Evolutionary conservation across 805 yeast species (phyloP), one percentile per base, ranked within the genome.

Genomic region (Saturnispora sekii): DNA sequence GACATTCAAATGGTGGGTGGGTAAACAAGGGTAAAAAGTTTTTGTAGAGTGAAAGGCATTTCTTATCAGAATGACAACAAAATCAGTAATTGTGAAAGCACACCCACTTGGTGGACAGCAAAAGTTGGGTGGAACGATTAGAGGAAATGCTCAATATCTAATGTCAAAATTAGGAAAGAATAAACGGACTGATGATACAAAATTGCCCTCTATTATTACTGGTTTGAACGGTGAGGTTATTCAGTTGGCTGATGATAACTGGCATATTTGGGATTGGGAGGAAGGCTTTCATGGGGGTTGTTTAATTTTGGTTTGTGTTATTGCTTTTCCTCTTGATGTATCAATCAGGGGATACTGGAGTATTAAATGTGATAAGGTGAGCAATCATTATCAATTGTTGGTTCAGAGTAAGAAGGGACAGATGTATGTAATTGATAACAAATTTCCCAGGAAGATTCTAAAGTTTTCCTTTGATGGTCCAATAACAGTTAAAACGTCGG

Each of bases 201-300:
- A 9, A 37, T 8, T 28, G 12, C 34, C 12, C 17, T n/a, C 26
- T 16, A 34, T 15, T 9, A 15, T 15, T 21, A 35, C 31, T 35
- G 45, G 45, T 15, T 6, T 30, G n/a, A 36, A 62, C 43, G 72
- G 73, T 2, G 73, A 69, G 44, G 43, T 69, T 0, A 51, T 66
- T 16, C 32, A 62, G 2, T 61, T 56, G 0, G 59, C 51, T 39
- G 51, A 52, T 3, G 53, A 57, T 43, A 34, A 52, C 1, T 52
- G 69, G 12, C 66, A 67, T 41, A 57, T 68, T 7, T 69, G 70
- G 70, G 71, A 67, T 44, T 66, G 72, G 72, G 11, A 18, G 11
- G 28, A 10, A 15, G 15, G 26, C 4, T 11, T 9, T 2, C n/a
- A 34, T 8, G 29, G 26, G 5, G 12, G 8, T 36, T n/a, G 12